A percentile compares a stretch with the other conserved stretches of the same genome.
These are phyloP conservation scores for Ustilago loliicola DNA, from an alignment of 1,284 basidiomycete genomes.

Conservation along the genomic window DNA sequence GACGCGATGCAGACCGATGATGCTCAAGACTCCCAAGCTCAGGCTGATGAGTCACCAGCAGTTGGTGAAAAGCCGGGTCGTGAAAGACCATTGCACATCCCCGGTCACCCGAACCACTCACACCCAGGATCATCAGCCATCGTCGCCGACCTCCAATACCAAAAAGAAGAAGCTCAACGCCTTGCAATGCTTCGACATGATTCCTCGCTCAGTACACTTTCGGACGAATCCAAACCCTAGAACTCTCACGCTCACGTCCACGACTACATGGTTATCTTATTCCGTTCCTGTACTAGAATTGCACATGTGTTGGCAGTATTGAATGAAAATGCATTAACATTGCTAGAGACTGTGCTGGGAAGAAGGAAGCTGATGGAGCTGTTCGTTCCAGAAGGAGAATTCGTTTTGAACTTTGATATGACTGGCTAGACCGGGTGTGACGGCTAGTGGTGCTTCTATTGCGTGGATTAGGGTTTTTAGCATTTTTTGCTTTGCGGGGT, in stretches of 20 bases:
- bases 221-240: conserved; percentile 27
- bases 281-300: no score
- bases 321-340: no score
- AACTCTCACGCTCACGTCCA: neutral
- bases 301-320: no score
- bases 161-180: conserved; percentile 54
- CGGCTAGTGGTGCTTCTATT: conserved; percentile 3
- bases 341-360: no score
- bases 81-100: conserved; percentile 27
- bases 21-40: neutral
- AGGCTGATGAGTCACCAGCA: neutral
- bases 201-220: conserved; percentile 25
- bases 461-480: conserved; percentile 4
- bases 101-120: conserved; percentile 50
- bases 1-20: neutral
- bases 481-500: neutral
- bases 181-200: conserved; percentile 57
- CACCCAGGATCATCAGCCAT: conserved; percentile 57
- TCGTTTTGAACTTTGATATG: conserved; percentile 45
- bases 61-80: neutral
- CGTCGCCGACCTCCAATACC: conserved; percentile 61
- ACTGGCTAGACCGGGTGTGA: neutral
- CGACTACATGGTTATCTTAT: neutral
- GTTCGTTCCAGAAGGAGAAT: conserved; percentile 44
- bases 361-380: neutral